A percentile compares a stretch with the other conserved stretches of the same genome.
phyloP scores from a whole-genome alignment of 495 filamentous ascomycete species.

The Penicillium dipodomyicola region DNA sequence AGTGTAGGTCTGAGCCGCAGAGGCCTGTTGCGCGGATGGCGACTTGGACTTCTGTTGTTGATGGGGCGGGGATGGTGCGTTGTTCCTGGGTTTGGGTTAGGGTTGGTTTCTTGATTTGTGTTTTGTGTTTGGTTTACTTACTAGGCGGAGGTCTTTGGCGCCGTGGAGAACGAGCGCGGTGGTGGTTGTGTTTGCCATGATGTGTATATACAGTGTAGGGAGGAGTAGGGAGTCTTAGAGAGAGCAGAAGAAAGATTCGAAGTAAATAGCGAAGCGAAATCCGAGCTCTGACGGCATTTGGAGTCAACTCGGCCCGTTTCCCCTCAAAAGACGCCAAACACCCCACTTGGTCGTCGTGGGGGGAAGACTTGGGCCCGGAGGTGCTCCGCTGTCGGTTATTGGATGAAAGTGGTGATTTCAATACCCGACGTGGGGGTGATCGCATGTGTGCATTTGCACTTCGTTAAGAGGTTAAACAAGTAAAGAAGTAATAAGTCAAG shows the following conservation, averaged over 20 bases:
- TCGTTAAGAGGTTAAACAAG: not conserved
- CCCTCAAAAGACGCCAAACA: constrained; percentile 5
- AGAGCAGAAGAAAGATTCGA: not conserved
- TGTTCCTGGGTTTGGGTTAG: constrained; percentile 39
- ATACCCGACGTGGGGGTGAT: constrained; percentile 31
- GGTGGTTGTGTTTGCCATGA: constrained; percentile 32
- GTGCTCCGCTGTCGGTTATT: constrained; percentile 38
- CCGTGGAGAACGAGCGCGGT: constrained; percentile 69
- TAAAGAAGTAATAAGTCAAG: not conserved
- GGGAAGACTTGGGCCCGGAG: constrained; percentile 20
- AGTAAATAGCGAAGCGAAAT: not conserved
- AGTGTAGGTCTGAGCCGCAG: constrained; percentile 82
- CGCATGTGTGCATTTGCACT: not conserved
- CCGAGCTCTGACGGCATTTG: constrained; percentile 8
- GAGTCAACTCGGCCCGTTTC: constrained; percentile 14
- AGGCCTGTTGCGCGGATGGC: constrained; percentile 72
- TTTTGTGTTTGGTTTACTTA: constrained; percentile 34
- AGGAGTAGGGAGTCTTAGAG: not conserved
- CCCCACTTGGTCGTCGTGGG: constrained; percentile 9
- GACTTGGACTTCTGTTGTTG: constrained; percentile 65
- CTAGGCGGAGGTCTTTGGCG: constrained; percentile 63
- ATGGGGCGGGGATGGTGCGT: constrained; percentile 39
- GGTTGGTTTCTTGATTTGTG: constrained; percentile 4
- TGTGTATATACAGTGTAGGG: not conserved
- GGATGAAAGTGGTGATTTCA: constrained; percentile 24